These are phyloP conservation scores for Cornus suecica DNA, from an alignment of 148 eudicot species.

Conservation along the genomic window DNA sequence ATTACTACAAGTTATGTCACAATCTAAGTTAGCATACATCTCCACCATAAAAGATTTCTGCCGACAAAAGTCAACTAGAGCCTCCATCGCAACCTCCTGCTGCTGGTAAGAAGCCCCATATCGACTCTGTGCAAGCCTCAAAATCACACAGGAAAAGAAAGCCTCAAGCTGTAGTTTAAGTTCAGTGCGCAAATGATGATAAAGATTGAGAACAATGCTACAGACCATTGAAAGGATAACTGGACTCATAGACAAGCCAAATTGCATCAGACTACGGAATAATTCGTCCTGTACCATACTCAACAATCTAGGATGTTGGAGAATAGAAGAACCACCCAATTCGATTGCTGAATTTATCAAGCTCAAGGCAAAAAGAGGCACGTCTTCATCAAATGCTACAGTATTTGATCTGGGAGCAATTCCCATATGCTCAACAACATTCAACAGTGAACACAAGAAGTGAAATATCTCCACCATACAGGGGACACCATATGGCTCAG, in stretches of 20 bases:
- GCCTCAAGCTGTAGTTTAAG: constrained; percentile 89
- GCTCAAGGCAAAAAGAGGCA: constrained; percentile 85
- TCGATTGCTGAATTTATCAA: constrained; percentile 86
- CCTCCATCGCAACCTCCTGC: constrained; percentile 98
- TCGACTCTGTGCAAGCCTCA: constrained; percentile 81
- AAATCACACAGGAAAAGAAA: constrained; percentile 74
- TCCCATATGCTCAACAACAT: constrained; percentile 65
- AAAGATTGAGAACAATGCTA: constrained; percentile 84
- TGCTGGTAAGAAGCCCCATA: constrained; percentile 89
- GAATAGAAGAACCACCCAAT: constrained; percentile 74
- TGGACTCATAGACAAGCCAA: constrained; percentile 88
- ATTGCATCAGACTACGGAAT: constrained; percentile 78
- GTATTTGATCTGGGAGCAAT: constrained; percentile 63
- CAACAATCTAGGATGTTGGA: constrained; percentile 65
- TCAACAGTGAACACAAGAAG: constrained; percentile 77
- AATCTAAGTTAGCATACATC: constrained; percentile 89
- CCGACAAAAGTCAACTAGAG: constrained; percentile 95
- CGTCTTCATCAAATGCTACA: constrained; percentile 84
- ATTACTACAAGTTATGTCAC: constrained; percentile 90
- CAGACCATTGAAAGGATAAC: constrained; percentile 87
- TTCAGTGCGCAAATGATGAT: constrained; percentile 68
- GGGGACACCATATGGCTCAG: constrained; percentile 81
- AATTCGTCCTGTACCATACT: constrained; percentile 79
- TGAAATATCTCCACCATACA: constrained; percentile 94
- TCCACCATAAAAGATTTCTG: constrained; percentile 78